phyloP scores from a whole-genome alignment of 192 early-diverging fungal species.

The Podila clonocystis region DNA sequence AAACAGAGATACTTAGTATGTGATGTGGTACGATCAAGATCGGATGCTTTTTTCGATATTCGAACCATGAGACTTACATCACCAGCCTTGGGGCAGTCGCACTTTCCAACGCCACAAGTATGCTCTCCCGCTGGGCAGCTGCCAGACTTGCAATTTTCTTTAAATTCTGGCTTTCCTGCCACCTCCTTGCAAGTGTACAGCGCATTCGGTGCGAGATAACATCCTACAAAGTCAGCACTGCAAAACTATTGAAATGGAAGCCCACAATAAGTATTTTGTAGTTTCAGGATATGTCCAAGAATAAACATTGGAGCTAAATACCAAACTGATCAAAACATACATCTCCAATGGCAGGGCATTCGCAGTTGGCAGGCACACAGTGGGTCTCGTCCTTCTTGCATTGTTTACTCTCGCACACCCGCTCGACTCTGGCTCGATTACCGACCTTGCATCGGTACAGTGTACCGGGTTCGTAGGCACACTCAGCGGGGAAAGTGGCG shows the following conservation, averaged over 20 bases:
- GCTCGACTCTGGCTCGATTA: background rate
- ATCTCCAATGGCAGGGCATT: background rate
- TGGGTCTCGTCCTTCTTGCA: background rate
- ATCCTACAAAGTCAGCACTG: background rate
- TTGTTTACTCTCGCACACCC: background rate
- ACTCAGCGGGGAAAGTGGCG: background rate
- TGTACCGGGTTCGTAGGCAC: background rate
- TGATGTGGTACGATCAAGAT: background rate
- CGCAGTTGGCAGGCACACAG: background rate
- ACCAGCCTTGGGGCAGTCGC: background rate
- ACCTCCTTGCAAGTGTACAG: background rate
- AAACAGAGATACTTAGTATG: too few species aligned
- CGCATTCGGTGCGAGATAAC: background rate
- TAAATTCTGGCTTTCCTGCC: background rate
- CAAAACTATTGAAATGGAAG: background rate
- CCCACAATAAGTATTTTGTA: too few species aligned
- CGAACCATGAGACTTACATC: background rate
- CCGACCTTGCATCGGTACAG: background rate
- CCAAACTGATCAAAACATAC: background rate
- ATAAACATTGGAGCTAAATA: too few species aligned
- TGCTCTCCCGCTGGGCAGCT: background rate
- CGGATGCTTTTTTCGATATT: background rate
- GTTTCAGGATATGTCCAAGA: too few species aligned
- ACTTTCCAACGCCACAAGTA: background rate
- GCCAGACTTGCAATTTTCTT: background rate